Conservation (phyloP, 805 yeast species). For the Cyberlindnera misumaiensis region DNA sequence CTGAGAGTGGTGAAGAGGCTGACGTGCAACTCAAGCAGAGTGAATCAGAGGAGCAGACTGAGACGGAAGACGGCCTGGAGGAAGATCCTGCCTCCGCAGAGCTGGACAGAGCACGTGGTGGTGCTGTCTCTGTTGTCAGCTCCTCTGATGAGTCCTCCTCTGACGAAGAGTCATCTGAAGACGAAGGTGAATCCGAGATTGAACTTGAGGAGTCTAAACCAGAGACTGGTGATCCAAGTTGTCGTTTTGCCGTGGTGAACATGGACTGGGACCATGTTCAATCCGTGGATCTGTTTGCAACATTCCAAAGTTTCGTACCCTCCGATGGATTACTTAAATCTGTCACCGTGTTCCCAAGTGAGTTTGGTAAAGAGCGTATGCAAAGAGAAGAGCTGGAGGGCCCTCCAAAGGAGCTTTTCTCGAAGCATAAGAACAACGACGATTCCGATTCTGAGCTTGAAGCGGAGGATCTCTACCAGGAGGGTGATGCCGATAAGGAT, state of each 20-base stretch:
- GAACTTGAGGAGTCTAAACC: conserved; percentile 56
- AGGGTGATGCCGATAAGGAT: conserved; percentile 76
- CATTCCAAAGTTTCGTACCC: conserved; percentile 82
- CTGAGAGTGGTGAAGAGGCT: not conserved
- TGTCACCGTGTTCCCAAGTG: conserved; percentile 79
- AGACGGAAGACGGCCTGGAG: conserved; percentile 17
- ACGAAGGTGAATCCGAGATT: conserved; percentile 38
- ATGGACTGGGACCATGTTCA: conserved; percentile 96
- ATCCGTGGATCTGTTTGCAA: conserved; percentile 82
- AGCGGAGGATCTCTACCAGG: conserved; percentile 68
- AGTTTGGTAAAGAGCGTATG: conserved; percentile 89
- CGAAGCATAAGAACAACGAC: conserved; percentile 36
- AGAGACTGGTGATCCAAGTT: conserved; percentile 83
- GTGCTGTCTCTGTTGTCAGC: conserved; percentile 36
- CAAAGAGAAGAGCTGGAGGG: conserved; percentile 86
- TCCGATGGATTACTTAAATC: conserved; percentile 58
- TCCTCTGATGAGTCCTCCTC: conserved; percentile 33
- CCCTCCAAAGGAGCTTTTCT: conserved; percentile 82
- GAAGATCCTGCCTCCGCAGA: conserved; percentile 14
- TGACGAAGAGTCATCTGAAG: conserved; percentile 37
- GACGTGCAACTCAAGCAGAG: conserved; percentile 9
- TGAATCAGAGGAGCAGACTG: conserved; percentile 25
- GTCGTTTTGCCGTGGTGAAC: conserved; percentile 83
- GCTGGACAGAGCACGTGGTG: conserved; percentile 65
- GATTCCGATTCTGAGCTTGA: conserved; percentile 51